Conservation (phyloP, 768 basidiomycete species). For the Coprinopsis marcescibilis region DNA sequence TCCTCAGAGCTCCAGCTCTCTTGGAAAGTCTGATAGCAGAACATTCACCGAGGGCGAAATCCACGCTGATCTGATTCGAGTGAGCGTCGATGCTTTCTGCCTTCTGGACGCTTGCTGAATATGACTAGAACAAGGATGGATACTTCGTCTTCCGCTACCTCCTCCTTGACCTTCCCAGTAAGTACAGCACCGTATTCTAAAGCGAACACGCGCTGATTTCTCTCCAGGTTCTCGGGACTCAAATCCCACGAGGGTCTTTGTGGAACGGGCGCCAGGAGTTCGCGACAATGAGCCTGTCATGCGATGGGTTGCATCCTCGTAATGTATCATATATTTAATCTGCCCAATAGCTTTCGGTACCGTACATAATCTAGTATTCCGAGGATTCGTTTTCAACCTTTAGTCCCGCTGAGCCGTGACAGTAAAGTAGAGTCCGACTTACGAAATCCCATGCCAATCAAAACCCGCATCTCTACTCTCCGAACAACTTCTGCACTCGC, state of each 20-base stretch:
- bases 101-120: background rate
- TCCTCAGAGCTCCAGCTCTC: background rate
- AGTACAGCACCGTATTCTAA: conserved; percentile 24
- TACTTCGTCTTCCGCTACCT: conserved; percentile 76
- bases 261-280: conserved; percentile 61
- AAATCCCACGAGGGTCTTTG: conserved; percentile 61
- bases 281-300: conserved; percentile 67
- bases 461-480: conserved; percentile 51
- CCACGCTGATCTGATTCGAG: conserved; percentile 72
- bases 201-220: conserved; percentile 1
- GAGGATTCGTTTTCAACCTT: background rate
- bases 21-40: conserved; percentile 25
- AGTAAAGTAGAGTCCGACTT: background rate
- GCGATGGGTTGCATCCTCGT: conserved; percentile 48
- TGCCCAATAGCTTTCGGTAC: background rate
- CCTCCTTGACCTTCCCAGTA: conserved; percentile 75
- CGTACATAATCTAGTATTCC: conserved; percentile 10
- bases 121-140: conserved; percentile 61
- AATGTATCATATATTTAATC: conserved; percentile 19
- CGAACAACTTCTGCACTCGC: conserved; percentile 93
- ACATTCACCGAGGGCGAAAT: conserved; percentile 72
- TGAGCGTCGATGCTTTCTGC: conserved; percentile 28
- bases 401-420: too few relatives aligned
- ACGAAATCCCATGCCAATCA: background rate
- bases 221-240: conserved; percentile 53